A percentile compares a stretch with the other conserved stretches of the same genome.
phyloP scores from a whole-genome alignment of 495 filamentous ascomycete species.

The Tuber borchii region DNA sequence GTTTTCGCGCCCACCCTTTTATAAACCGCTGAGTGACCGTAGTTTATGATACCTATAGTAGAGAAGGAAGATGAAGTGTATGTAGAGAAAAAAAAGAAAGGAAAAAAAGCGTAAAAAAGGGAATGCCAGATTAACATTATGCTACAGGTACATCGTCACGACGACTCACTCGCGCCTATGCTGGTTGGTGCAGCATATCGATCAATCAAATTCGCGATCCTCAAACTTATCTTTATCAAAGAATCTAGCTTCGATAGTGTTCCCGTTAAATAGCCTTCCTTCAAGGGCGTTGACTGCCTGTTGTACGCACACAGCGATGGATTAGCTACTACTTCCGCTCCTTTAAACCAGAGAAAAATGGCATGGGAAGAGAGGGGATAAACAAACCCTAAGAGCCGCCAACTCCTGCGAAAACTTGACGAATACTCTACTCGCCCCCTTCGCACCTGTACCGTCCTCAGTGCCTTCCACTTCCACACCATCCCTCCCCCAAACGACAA shows the following conservation, averaged over 20 bases:
- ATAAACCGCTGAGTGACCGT: not conserved
- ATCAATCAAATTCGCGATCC: conserved; percentile 55
- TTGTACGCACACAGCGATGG: not conserved
- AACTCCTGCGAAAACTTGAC: conserved; percentile 80
- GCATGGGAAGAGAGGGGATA: not conserved
- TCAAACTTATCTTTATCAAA: conserved; percentile 79
- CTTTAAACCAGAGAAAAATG: not conserved
- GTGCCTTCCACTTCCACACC: not conserved
- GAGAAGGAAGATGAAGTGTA: not conserved
- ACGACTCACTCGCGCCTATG: not conserved
- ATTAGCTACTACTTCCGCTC: conserved; percentile 19
- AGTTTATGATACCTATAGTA: not conserved
- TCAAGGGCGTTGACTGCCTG: conserved; percentile 84
- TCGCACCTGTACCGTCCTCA: not conserved
- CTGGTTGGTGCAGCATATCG: not conserved
- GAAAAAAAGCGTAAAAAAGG: not conserved
- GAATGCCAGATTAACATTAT: not conserved
- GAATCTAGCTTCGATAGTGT: conserved; percentile 67
- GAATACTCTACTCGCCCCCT: conserved; percentile 60
- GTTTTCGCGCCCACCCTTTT: too few species aligned
- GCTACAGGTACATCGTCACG: not conserved
- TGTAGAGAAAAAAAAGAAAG: not conserved
- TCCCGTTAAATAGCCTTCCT: conserved; percentile 78
- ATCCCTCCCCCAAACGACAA: conserved; percentile 52
- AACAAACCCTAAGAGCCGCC: conserved; percentile 69